Base-by-base conservation (phyloP, 208 protist species). In the Endotrypanum monterogeii region DNA sequence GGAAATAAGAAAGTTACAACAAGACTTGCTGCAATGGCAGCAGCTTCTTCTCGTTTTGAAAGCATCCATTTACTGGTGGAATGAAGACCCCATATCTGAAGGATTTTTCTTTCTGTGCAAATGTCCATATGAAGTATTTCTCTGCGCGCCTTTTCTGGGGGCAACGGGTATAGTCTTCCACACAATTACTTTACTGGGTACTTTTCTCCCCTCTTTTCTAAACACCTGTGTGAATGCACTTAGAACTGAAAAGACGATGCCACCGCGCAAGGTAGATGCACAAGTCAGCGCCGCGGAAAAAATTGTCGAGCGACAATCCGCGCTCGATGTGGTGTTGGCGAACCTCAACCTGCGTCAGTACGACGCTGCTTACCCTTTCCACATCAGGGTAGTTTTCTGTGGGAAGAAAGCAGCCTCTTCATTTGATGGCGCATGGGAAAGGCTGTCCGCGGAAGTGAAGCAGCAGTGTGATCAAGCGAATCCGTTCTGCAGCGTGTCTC, bases 301-400 rank as follows among this genome's bases (percentile, higher is more conserved):
- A 18, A 83, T 93, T 44, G 51, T 58, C 23, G 85, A 90, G 63
- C 71, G 74, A 32, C 70, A 81, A 52, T 83, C 89, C 8, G 66
- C 91, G 35, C 60, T 94, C 14, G 86, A 94, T 44, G 77, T 80
- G 44, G 81, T 86, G 57, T 67, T 94, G 9, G 70, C 75, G 9
- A 82, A 82, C 48, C 86, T 85, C 56, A 56, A 86, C 4, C 56
- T 68, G 14, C 39, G 77, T 2, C 67, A 75, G 54, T 79, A 89
- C 62, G 61, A 85, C 30, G 18, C 76, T 32, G 82, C 77, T 0
- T 81, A 90, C 74, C 78, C 80, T n/a, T 90, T 94, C 79, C 67
- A 83, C 14, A n/a, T 87, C 5, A 68, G 87, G 60, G 55, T 84
- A 1, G 55, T 91, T 37, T 67, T 89, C 61, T 86, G 83, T 56